A percentile compares a stretch with the other conserved stretches of the same genome.
These are phyloP conservation scores for Solanum phureja DNA, from an alignment of 257 asterid genomes.

Conservation along the genomic window DNA sequence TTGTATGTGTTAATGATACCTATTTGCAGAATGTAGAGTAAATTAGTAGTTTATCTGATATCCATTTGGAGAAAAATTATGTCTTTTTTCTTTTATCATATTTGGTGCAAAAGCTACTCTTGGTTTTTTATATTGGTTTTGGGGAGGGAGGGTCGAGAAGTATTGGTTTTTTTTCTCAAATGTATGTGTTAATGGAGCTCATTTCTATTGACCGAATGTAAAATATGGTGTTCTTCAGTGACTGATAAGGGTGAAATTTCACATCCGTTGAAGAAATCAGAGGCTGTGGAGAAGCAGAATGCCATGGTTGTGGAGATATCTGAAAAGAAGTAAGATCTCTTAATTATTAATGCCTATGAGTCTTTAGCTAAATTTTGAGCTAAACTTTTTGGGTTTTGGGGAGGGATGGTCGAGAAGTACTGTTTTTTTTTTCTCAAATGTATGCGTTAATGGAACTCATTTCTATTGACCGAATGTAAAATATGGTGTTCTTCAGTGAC, in stretches of 20 bases:
- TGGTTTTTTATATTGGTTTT: background rate
- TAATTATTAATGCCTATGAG: background rate
- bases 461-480: too few relatives aligned
- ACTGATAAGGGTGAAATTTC: conserved; percentile 5
- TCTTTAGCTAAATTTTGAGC: background rate
- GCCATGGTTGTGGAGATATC: conserved; percentile 8
- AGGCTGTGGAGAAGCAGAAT: conserved; percentile 10
- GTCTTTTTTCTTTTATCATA: background rate
- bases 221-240: conserved; percentile 9
- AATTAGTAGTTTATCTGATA: background rate
- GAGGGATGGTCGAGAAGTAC: too few relatives aligned
- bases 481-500: too few relatives aligned
- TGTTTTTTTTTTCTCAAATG: too few relatives aligned
- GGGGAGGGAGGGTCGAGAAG: background rate
- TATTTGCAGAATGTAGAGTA: conserved; percentile 7
- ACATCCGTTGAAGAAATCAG: conserved; percentile 12
- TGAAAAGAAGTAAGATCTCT: conserved; percentile 18
- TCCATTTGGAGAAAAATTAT: background rate
- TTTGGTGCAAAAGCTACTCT: background rate
- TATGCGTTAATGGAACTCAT: too few relatives aligned
- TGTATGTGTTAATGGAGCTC: background rate
- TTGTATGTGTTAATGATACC: background rate
- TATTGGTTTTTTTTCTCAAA: background rate
- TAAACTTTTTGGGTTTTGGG: background rate
- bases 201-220: conserved; percentile 17